phyloP scores from a whole-genome alignment of 805 yeast species.

The Saccharomycopsis synnaedendra region DNA sequence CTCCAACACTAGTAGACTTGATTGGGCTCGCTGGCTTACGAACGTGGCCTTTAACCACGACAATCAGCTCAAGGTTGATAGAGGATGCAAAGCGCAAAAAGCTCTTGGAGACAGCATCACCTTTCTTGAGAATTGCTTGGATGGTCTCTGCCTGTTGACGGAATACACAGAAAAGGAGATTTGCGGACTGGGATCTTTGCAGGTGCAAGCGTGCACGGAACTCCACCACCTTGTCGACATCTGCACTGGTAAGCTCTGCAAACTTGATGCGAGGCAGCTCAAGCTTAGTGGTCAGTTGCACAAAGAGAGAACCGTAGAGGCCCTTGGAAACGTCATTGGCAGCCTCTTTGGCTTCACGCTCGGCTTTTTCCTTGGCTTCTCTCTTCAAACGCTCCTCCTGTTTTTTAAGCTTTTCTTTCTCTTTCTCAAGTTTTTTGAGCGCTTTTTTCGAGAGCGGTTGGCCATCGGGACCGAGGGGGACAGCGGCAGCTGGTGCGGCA shows the following conservation, averaged over 20 bases:
- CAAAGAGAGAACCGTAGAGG: conserved; percentile 81
- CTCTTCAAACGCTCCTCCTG: conserved; percentile 89
- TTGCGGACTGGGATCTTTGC: conserved; percentile 91
- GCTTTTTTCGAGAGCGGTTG: conserved; percentile 89
- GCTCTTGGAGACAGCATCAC: conserved; percentile 75
- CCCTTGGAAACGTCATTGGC: conserved; percentile 81
- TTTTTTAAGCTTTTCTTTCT: conserved; percentile 83
- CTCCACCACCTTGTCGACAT: conserved; percentile 66
- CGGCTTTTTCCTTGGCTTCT: conserved; percentile 75
- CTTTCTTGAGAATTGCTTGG: conserved; percentile 76
- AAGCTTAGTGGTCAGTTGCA: conserved; percentile 67
- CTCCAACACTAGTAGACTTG: conserved; percentile 85
- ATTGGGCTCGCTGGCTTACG: conserved; percentile 77
- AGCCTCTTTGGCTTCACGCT: conserved; percentile 43
- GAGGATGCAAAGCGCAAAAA: conserved; percentile 94
- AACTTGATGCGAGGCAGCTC: conserved; percentile 54
- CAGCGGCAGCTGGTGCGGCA: not conserved
- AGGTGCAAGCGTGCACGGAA: conserved; percentile 93
- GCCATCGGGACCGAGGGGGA: conserved; percentile 52
- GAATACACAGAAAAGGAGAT: conserved; percentile 79
- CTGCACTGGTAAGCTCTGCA: conserved; percentile 30
- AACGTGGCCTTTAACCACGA: conserved; percentile 78
- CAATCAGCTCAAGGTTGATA: conserved; percentile 82
- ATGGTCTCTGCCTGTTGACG: conserved; percentile 81
- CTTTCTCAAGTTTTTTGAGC: conserved; percentile 86